Percentiles rank a stretch among this genome's conserved stretches.
These are phyloP conservation scores for Scolecobasidium constrictum DNA, from an alignment of 2,329 filamentous ascomycete species.

Conservation along the genomic window DNA sequence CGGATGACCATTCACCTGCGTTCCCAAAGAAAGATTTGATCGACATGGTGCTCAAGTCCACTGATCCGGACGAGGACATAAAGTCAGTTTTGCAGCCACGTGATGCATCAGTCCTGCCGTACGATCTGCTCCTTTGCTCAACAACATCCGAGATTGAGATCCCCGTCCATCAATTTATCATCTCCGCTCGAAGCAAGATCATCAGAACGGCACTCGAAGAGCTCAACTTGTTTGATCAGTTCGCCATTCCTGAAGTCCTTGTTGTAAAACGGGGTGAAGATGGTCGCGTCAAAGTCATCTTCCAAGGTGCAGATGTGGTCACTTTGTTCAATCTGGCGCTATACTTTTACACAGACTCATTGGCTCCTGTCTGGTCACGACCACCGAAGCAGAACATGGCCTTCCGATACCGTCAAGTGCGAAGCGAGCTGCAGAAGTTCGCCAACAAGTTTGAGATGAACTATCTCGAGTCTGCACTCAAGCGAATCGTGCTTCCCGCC, in stretches of 20 bases:
- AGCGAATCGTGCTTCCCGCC: conserved; percentile 58
- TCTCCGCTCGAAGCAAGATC: conserved; percentile 62
- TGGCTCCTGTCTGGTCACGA: conserved; percentile 78
- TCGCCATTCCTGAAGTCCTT: conserved; percentile 49
- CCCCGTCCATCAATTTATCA: conserved; percentile 72
- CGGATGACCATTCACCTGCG: neutral
- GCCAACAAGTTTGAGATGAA: conserved; percentile 59
- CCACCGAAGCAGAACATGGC: conserved; percentile 54
- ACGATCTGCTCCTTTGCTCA: conserved; percentile 37
- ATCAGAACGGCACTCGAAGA: conserved; percentile 48
- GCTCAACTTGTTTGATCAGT: conserved; percentile 37
- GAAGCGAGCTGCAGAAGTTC: conserved; percentile 80
- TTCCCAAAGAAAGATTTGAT: conserved; percentile 6
- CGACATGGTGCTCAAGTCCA: conserved; percentile 13
- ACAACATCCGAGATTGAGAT: conserved; percentile 58
- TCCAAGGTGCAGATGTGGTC: conserved; percentile 63
- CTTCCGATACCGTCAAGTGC: conserved; percentile 58
- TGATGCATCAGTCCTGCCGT: conserved; percentile 25
- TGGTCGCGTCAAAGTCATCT: conserved; percentile 48
- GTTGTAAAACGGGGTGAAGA: conserved; percentile 41
- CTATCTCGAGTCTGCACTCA: conserved; percentile 64
- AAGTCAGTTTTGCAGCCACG: conserved; percentile 19
- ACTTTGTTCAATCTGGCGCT: conserved; percentile 69
- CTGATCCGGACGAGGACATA: conserved; percentile 12
- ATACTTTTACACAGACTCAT: conserved; percentile 68